These are phyloP conservation scores for Pseudogymnoascus sp. DNA, from an alignment of 2,329 filamentous ascomycete species.

Conservation along the genomic window DNA sequence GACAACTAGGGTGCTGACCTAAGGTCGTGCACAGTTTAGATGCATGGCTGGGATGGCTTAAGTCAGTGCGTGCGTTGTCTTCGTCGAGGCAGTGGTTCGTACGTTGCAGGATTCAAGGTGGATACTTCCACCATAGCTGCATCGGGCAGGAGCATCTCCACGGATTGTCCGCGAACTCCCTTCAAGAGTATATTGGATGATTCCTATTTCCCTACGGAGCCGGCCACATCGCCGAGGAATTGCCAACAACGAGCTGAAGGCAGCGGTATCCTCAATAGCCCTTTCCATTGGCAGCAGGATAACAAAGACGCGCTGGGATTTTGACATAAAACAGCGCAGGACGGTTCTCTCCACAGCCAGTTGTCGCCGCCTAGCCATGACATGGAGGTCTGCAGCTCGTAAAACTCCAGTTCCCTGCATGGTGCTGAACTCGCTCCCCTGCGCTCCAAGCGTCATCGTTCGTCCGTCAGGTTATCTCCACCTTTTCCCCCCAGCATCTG, in stretches of 20 bases:
- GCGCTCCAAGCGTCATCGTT: constrained; percentile 1
- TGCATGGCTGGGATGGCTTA: background rate
- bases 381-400: background rate
- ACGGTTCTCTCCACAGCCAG: background rate
- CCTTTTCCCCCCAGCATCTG: background rate
- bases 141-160: background rate
- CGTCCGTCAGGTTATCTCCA: background rate
- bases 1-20: background rate
- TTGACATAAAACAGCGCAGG: background rate
- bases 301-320: background rate
- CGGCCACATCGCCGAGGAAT: background rate
- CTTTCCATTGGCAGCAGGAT: background rate
- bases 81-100: background rate
- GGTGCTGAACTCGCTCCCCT: background rate
- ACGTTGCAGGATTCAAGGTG: background rate
- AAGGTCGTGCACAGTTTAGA: background rate
- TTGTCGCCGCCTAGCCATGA: background rate
- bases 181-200: background rate
- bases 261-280: background rate
- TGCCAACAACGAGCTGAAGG: background rate
- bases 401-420: background rate
- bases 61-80: background rate
- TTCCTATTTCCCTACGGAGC: background rate
- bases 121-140: background rate
- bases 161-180: background rate